Evolutionary conservation across 2,329 filamentous ascomycete species (phyloP), one percentile per base, ranked within the genome.

Genomic region (Colletotrichum magnum): DNA sequence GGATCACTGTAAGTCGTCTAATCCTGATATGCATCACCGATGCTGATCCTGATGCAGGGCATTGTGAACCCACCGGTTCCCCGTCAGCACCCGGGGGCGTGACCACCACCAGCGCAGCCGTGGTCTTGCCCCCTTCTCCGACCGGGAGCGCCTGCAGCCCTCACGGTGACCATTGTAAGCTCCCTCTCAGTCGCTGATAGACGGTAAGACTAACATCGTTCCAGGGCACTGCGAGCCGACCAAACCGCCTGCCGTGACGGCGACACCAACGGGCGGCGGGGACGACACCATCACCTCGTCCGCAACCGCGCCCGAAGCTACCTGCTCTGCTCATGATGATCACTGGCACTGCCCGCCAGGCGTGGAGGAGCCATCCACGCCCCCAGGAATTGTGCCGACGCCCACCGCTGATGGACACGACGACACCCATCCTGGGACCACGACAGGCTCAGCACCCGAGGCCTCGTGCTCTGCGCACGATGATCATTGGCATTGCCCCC

Each of bases 191-290:
- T 54, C 13, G 3, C 4, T 26, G 21, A n/a, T 36, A 3, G 6
- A 32, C 2, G 12, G 3, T 5, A n/a, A 32, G 28, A 45, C 48
- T 12, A 58, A 39, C 24, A 7, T 36, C 21, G 9, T 15, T 39
- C 6, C 16, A 72, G 72, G 72, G 72, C 68, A 72, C 26, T 73
- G 72, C 32, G 70, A 72, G n/a, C 45, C 10, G 56, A 73, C 45
- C 64, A 43, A 13, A 58, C 69, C 57, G 64, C 71, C 50, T 69
- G 47, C 16, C 69, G 69, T 64, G 6, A 32, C 26, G 13, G 13
- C 15, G 2, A 54, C 9, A 12, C n/a, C 47, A 18, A 10, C 47
- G 47, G 21, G 18, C n/a, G 21, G 18, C n/a, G 47, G 47, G 6
- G 16, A 50, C 10, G 21, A 12, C 21, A 41, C 4, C 13, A 24